A percentile compares a stretch with the other conserved stretches of the same genome.
Evolutionary conservation across 2,329 filamentous ascomycete genomes (phyloP).

Genomic region (Alternaria atra): DNA sequence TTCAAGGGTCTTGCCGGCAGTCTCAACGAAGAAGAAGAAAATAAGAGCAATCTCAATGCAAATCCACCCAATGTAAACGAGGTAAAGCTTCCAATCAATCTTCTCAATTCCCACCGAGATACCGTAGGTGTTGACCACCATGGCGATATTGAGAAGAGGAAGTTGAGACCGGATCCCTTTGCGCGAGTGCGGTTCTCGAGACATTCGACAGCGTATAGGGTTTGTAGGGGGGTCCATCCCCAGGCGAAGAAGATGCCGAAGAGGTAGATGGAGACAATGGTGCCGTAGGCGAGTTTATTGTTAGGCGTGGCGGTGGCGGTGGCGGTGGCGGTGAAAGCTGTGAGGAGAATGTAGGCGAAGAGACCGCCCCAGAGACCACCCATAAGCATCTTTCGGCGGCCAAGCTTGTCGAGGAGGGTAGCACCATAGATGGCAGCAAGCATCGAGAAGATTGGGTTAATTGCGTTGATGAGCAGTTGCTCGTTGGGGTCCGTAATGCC

Average conservation of each 20-base stretch:
- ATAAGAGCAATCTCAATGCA: constrained; percentile 41
- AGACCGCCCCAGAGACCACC: constrained; percentile 48
- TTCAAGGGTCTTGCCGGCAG: constrained; percentile 44
- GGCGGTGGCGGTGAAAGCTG: constrained; percentile 51
- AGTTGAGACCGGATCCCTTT: constrained; percentile 48
- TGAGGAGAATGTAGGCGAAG: constrained; percentile 47
- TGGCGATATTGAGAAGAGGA: constrained; percentile 45
- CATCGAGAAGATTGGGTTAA: constrained; percentile 53
- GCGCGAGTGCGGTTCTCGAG: constrained; percentile 52
- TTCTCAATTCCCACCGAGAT: constrained; percentile 45
- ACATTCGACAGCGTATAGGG: constrained; percentile 51
- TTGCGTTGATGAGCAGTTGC: constrained; percentile 54
- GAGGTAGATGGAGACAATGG: constrained; percentile 53
- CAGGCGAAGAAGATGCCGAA: constrained; percentile 54
- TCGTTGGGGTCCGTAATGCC: constrained; percentile 36
- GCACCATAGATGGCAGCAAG: constrained; percentile 52
- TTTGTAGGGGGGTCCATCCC: constrained; percentile 54
- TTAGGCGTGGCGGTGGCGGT: constrained; percentile 25
- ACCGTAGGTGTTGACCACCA: constrained; percentile 47
- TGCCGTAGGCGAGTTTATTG: constrained; percentile 48
- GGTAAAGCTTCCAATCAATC: constrained; percentile 44
- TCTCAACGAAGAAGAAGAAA: constrained; percentile 48
- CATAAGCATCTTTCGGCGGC: constrained; percentile 50
- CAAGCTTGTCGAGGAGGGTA: constrained; percentile 45
- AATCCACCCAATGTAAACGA: constrained; percentile 47